A percentile compares a stretch with the other conserved stretches of the same genome.
Conservation (phyloP, 2,329 filamentous ascomycete species). For the Setomelanomma holmii region DNA sequence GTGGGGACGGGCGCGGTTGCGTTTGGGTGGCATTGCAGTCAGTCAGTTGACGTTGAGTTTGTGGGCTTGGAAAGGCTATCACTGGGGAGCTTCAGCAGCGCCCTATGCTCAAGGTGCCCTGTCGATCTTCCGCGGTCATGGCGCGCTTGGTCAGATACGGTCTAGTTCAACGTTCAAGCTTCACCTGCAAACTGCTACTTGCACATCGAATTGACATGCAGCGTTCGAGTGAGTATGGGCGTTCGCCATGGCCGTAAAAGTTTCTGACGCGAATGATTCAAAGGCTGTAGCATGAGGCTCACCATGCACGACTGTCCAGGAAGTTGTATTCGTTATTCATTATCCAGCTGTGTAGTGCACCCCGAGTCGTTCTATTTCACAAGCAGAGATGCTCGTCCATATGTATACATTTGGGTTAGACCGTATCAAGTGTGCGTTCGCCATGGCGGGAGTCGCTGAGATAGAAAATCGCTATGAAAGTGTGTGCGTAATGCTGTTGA, state of each 20-base stretch:
- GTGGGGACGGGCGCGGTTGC: conserved; percentile 19
- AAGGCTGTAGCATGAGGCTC: too few relatives aligned
- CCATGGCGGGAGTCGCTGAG: neutral
- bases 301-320: too few relatives aligned
- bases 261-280: too few relatives aligned
- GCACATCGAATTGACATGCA: too few relatives aligned
- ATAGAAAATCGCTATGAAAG: neutral
- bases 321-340: neutral
- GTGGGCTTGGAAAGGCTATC: too few relatives aligned
- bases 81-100: too few relatives aligned
- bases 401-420: neutral
- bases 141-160: neutral
- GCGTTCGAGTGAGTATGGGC: too few relatives aligned
- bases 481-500: neutral
- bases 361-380: neutral
- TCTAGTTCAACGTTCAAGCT: neutral
- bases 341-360: neutral
- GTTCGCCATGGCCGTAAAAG: too few relatives aligned
- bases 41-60: too few relatives aligned
- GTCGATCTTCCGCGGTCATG: neutral
- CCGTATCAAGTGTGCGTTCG: neutral
- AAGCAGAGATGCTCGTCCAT: neutral
- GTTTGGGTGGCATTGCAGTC: conserved; percentile 16
- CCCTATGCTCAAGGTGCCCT: neutral
- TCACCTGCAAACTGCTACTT: too few relatives aligned